Base-by-base conservation (phyloP, 75 land plant genomes). In the Picea sitchensis region DNA sequence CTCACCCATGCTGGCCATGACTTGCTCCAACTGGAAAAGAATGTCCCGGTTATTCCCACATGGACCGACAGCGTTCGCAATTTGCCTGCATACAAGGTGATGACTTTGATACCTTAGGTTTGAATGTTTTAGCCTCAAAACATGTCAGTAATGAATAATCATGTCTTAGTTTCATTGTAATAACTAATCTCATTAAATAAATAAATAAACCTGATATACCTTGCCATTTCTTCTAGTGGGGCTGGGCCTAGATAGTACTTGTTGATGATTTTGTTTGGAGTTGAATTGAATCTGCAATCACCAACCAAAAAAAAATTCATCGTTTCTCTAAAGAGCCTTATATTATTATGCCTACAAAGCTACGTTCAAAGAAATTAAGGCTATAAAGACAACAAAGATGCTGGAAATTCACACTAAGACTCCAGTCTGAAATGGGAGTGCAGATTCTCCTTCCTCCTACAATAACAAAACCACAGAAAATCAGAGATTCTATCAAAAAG, bases 161-260 rank as follows among this genome's bases (percentile, higher is more conserved):
- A 47, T 47, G 54, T 47, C 1, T 47, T 47, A 6, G 54, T 47
- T 47, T 8, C 1, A 41, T 41, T 41, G 3, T 6, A 47, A 47
- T 47, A 47, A 6, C 8, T 47, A 47, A 44, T 5, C 51, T 47
- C 51, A 6, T 5, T 47, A 47, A 47, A 51, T 51, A 51, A 51
- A 51, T 51, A 51, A 2, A 51, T 51, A 51, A 51, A 51, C 11
- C 2, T 51, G 11, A 51, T 51, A 51, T 9, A 51, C 99, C 90
- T 88, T 18, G 99, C 99, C 98, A 97, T 97, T 34, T 97, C 98
- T 30, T 87, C 87, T 61, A 93, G 59, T 59, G 98, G 90, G 64
- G 99, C 99, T 68, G 98, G 94, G 5, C 99, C 99, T 30, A 97
- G 76, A 79, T 93, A 97, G 82, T 91, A 97, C 67, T 87, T 93